Evolutionary conservation across 331 rosid genomes (phyloP), one percentile per base, ranked within the genome.

Genomic region (Ulmus americana): DNA sequence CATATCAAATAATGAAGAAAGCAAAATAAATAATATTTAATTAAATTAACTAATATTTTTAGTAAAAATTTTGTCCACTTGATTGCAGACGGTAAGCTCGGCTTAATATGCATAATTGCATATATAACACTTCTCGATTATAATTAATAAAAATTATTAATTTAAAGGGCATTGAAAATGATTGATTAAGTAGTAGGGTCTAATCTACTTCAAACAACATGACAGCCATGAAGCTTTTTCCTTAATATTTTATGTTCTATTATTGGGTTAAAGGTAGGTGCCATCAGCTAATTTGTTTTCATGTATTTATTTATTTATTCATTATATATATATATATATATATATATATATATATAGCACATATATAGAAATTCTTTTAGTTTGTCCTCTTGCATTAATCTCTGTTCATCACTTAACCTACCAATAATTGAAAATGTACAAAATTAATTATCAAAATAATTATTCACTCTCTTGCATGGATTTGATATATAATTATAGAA

Each of bases 251-350:
- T 48, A 64, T 14, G 43, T 43, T 22, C 68, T 53, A 75, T 75
- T 69, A 75, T 58, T 75, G 64, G 69, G 38, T 16, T 44, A 60
- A 60, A 70, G 54, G 61, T 35, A 5, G 69, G 60, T 67, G 59
- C 58, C 39, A 16, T 61, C 70, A 63, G 40, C 62, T 50, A 59
- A 39, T 39, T 69, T 51, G 62, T 55, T 42, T 48, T 40, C 15
- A 64, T 40, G 38, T 20, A 20, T 28, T 2, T 28, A 28, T 28
- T 28, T 28, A 28, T 38, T 56, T 22, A 7, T 45, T 51, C 43
- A 44, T 55, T 44, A 44, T 54, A 52, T 57, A 16, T 42, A 39
- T 58, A 15, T 40, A 8, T 6, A 45, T 5, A 6, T 12, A 39
- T 15, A 59, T 41, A 59, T 42, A 15, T 59, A 6, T 15, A 7